A percentile compares a stretch with the other conserved stretches of the same genome.
Conservation (phyloP, 31 red algal species). For the Odonthalia washingtoniensis region DNA sequence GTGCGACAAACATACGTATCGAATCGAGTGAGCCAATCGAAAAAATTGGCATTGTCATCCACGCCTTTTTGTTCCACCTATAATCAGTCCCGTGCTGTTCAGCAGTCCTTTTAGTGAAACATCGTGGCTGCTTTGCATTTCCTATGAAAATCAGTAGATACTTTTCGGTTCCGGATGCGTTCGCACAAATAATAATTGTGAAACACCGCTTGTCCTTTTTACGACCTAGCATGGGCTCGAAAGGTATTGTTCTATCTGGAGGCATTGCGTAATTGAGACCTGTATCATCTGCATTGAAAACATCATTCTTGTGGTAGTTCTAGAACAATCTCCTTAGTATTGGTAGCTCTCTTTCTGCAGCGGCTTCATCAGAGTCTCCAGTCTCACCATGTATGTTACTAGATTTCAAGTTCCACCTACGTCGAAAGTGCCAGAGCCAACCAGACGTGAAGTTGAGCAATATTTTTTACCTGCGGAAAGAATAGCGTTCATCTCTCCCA, state of each 20-base stretch:
- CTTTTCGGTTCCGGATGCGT: neutral
- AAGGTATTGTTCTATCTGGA: neutral
- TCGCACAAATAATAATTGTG: conserved; percentile 1
- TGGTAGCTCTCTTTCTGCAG: conserved; percentile 8
- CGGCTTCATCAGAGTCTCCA: neutral
- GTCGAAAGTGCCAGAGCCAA: conserved; percentile 23
- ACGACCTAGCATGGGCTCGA: neutral
- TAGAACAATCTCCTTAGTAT: neutral
- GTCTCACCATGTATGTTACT: conserved; percentile 25
- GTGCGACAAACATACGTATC: conserved; percentile 4
- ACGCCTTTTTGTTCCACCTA: conserved; percentile 37
- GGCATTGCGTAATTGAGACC: conserved; percentile 13
- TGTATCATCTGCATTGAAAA: conserved; percentile 21
- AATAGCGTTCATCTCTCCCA: neutral
- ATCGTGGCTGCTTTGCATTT: neutral
- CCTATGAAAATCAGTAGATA: conserved; percentile 33
- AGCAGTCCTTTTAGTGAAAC: conserved; percentile 22
- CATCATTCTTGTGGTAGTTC: neutral
- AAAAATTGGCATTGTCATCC: conserved; percentile 38
- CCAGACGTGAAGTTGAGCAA: conserved; percentile 24
- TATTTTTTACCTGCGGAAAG: neutral
- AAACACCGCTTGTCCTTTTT: conserved; percentile 23
- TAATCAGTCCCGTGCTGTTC: conserved; percentile 38
- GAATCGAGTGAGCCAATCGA: conserved; percentile 41
- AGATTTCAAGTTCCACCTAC: conserved; percentile 6